phyloP scores from a whole-genome alignment of 306 rosid species.

The Cucurbita moschata region DNA sequence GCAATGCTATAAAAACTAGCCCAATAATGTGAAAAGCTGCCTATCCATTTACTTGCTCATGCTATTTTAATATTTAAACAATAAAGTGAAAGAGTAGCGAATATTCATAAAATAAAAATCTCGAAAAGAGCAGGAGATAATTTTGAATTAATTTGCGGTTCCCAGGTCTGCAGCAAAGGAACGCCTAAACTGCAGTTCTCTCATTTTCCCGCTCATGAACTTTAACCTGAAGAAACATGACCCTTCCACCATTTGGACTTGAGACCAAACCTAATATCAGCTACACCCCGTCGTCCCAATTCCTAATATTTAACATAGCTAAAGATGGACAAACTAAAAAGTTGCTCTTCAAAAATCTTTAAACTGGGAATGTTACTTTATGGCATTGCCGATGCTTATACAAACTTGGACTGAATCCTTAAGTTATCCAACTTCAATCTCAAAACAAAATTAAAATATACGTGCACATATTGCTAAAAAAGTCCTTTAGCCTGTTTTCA shows the following conservation, averaged over 20 bases:
- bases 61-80: not conserved
- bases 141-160: not conserved
- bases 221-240: not conserved
- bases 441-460: not conserved
- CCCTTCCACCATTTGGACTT: not conserved
- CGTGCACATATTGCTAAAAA: not conserved
- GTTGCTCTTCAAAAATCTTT: not conserved
- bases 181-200: not conserved
- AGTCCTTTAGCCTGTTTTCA: not conserved
- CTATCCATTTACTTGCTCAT: not conserved
- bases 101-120: not conserved
- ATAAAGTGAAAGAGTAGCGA: not conserved
- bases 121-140: not conserved
- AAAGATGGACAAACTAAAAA: not conserved
- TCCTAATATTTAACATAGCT: not conserved
- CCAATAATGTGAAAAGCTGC: not conserved
- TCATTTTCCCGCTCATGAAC: not conserved
- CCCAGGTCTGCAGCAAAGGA: not conserved
- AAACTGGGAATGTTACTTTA: too few relatives aligned
- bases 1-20: not conserved
- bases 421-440: not conserved
- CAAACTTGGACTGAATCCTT: too few relatives aligned
- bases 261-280: not conserved
- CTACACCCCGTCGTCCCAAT: not conserved
- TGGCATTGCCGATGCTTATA: not conserved